These are phyloP conservation scores for Setaria viridis DNA, from an alignment of 202 grass and related monocot species.

Conservation along the genomic window DNA sequence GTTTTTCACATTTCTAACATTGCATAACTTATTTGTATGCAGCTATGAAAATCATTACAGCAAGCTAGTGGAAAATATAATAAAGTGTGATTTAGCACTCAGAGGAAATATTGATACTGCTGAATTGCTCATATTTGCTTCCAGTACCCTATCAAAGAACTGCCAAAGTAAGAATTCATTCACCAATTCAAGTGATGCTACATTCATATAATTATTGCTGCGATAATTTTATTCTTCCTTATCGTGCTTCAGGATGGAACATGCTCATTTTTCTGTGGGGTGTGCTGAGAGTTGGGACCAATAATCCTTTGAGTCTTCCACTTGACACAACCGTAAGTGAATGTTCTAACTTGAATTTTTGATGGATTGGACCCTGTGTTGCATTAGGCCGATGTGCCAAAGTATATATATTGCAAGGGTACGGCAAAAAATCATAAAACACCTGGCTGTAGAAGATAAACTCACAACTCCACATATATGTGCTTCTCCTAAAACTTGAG, in stretches of 20 bases:
- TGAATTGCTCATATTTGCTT: conserved; percentile 84
- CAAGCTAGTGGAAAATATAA: conserved; percentile 76
- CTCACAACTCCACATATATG: too few species aligned
- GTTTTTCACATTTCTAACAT: conserved; percentile 20
- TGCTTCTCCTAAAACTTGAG: too few species aligned
- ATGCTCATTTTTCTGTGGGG: conserved; percentile 84
- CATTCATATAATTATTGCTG: conserved; percentile 21
- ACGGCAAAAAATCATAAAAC: too few species aligned
- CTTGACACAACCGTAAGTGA: conserved; percentile 23
- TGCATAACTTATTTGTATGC: conserved; percentile 32
- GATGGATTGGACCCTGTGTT: too few species aligned
- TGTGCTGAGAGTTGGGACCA: conserved; percentile 61
- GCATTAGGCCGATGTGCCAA: too few species aligned
- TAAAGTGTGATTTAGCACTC: conserved; percentile 72
- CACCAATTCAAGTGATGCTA: conserved; percentile 33
- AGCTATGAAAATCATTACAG: conserved; percentile 81
- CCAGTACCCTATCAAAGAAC: conserved; percentile 72
- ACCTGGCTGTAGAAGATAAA: too few species aligned
- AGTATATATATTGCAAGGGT: too few species aligned
- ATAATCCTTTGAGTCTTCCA: conserved; percentile 28
- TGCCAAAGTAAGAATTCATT: conserved; percentile 64
- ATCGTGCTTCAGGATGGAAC: conserved; percentile 76
- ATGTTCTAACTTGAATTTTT: too few species aligned
- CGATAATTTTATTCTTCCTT: conserved; percentile 1
- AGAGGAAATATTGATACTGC: conserved; percentile 65